A percentile compares a stretch with the other conserved stretches of the same genome.
phyloP scores from a whole-genome alignment of 345 rosid species.

The Mallotus nudiflorus region DNA sequence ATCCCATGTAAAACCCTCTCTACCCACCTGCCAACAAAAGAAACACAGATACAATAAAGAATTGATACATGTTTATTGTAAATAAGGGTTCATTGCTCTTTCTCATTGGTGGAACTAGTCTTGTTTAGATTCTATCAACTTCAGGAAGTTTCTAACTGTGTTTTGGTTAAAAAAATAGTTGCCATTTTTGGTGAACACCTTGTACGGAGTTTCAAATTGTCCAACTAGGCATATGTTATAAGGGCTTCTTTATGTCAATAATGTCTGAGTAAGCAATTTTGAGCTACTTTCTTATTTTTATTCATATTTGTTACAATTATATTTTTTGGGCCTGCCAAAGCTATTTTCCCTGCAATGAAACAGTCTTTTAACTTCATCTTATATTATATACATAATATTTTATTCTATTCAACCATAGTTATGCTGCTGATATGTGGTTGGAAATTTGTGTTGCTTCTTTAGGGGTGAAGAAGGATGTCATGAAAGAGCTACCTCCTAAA shows the following conservation, averaged over 20 bases:
- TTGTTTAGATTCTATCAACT: background rate
- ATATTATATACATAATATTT: background rate
- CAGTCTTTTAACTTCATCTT: constrained; percentile 1
- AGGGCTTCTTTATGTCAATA: background rate
- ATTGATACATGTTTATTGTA: background rate
- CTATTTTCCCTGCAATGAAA: constrained; percentile 4
- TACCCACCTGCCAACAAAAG: background rate
- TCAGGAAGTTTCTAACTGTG: background rate
- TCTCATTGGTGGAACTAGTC: background rate
- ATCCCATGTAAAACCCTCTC: too few relatives aligned
- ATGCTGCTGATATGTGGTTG: constrained; percentile 10
- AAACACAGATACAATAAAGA: background rate
- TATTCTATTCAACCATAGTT: background rate
- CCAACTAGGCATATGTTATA: background rate
- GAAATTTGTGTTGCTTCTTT: constrained; percentile 33
- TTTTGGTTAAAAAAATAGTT: background rate
- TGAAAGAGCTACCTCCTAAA: constrained; percentile 98
- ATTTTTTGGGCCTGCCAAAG: background rate
- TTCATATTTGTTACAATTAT: background rate
- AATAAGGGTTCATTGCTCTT: background rate
- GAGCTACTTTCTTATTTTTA: background rate
- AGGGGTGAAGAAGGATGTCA: constrained; percentile 99
- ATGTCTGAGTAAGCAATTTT: background rate
- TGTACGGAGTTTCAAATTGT: background rate
- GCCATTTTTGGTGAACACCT: background rate